Percentiles rank a stretch among this genome's conserved stretches.
phyloP scores from a whole-genome alignment of 805 yeast genomes.

The Lipomyces japonicus region DNA sequence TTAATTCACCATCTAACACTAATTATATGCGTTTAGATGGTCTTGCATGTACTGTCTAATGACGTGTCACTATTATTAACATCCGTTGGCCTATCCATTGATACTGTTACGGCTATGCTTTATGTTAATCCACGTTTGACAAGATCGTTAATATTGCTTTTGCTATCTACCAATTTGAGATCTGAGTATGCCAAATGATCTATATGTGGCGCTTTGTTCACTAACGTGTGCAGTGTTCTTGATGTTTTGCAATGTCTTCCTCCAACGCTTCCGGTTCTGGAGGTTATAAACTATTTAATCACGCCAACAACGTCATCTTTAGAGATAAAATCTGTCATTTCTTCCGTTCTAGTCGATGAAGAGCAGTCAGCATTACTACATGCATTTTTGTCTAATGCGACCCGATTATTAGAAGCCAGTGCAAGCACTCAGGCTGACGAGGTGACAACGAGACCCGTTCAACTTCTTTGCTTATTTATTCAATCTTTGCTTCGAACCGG shows the following conservation, averaged over 20 bases:
- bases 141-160: slow-evolving; percentile 12
- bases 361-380: slow-evolving; percentile 21
- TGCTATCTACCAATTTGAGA: slow-evolving; percentile 14
- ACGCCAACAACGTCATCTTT: background rate
- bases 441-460: slow-evolving; percentile 17
- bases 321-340: background rate
- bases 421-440: background rate
- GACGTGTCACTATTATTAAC: slow-evolving; percentile 13
- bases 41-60: slow-evolving; percentile 4
- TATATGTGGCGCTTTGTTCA: background rate
- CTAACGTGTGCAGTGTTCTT: slow-evolving; percentile 6
- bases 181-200: slow-evolving; percentile 14
- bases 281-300: slow-evolving; percentile 11
- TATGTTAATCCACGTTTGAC: slow-evolving; percentile 13
- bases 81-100: slow-evolving; percentile 15
- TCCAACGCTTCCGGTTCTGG: slow-evolving; percentile 21
- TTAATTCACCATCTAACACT: background rate
- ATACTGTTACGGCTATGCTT: slow-evolving; percentile 16
- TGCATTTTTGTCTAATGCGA: slow-evolving; percentile 19
- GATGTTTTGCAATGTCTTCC: slow-evolving; percentile 19
- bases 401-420: slow-evolving; percentile 12
- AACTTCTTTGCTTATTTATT: slow-evolving; percentile 22
- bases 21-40: background rate
- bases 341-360: slow-evolving; percentile 10
- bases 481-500: slow-evolving; percentile 21